These are phyloP conservation scores for Phytopythium helicoides DNA, from an alignment of 352 stramenopile genomes.

Conservation along the genomic window DNA sequence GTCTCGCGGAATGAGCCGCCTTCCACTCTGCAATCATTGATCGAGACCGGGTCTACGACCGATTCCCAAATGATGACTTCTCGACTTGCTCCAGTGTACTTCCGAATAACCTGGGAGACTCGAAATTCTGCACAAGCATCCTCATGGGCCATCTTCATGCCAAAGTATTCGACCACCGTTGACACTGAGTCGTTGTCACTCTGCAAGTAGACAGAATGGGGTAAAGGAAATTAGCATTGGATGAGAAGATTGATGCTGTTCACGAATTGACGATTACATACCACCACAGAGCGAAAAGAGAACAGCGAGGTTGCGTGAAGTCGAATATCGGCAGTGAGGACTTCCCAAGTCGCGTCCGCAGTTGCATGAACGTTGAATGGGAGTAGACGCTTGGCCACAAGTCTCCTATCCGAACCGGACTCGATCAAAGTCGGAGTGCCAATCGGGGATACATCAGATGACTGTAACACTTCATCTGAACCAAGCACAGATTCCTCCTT, in stretches of 20 bases:
- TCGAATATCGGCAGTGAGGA: slow-evolving; percentile 1
- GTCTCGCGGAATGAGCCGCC: slow-evolving; percentile 1
- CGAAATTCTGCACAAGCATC: slow-evolving; percentile 4
- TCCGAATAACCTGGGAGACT: slow-evolving; percentile 6
- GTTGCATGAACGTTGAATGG: not conserved
- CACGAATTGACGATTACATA: no score
- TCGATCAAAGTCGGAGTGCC: not conserved
- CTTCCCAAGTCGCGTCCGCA: not conserved
- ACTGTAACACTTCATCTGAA: not conserved
- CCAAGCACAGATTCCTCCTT: not conserved
- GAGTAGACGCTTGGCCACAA: not conserved
- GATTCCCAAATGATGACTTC: slow-evolving; percentile 6
- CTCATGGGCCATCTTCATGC: slow-evolving; percentile 4
- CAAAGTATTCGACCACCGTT: slow-evolving; percentile 10
- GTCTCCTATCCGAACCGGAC: not conserved
- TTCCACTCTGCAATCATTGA: not conserved
- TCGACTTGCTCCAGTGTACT: not conserved
- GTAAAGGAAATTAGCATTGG: no score
- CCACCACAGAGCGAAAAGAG: not conserved
- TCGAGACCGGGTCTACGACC: not conserved
- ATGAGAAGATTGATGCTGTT: no score
- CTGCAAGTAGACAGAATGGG: no score
- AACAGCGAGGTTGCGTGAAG: slow-evolving; percentile 1
- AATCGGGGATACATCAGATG: no score
- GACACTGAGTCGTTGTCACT: not conserved